These are phyloP conservation scores for Astrephomene gubernaculifera DNA, from an alignment of 139 green algal species.

Conservation along the genomic window DNA sequence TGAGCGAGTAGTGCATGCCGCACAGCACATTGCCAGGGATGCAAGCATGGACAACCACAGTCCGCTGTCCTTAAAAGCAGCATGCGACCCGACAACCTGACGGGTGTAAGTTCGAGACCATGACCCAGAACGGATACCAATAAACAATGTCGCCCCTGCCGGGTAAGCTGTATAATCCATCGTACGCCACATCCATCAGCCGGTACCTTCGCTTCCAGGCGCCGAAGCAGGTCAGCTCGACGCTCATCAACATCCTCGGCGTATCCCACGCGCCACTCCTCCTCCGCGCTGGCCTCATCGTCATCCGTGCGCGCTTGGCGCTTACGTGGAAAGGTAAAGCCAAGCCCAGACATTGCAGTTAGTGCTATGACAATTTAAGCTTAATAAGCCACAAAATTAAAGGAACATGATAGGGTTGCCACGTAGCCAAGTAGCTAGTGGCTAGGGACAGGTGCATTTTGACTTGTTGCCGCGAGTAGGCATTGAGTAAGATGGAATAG, in stretches of 20 bases:
- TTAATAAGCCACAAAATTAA: no score
- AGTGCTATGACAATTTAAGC: no score
- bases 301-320: not conserved
- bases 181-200: not conserved
- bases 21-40: no score
- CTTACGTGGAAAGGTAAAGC: not conserved
- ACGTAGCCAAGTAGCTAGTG: no score
- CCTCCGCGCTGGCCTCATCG: not conserved
- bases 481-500: no score
- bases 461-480: no score
- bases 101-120: not conserved
- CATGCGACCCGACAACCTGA: not conserved
- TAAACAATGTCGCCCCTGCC: not conserved
- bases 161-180: not conserved
- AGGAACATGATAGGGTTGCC: no score
- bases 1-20: no score
- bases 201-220: constrained; percentile 12
- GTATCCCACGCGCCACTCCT: constrained; percentile 17
- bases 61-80: not conserved
- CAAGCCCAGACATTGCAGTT: no score
- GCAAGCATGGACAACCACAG: not conserved
- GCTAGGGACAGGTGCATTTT: no score
- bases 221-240: constrained; percentile 6
- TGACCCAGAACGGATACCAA: not conserved
- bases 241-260: constrained; percentile 25